These are phyloP conservation scores for Metschnikowia lachancei DNA, from an alignment of 805 yeast species.

Conservation along the genomic window DNA sequence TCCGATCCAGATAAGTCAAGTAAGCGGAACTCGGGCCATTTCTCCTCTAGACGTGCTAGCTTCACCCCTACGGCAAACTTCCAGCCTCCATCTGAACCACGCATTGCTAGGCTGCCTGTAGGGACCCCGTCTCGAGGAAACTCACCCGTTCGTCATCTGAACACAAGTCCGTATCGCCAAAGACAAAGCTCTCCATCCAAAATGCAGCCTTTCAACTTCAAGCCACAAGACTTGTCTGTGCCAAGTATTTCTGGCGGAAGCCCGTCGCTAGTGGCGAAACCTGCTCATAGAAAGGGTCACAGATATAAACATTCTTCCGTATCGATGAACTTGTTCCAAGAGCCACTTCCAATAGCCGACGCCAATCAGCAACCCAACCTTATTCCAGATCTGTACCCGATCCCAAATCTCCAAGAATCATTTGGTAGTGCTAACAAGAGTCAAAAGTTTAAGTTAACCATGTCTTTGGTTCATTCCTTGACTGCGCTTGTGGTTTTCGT, in stretches of 20 bases:
- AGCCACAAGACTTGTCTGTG: slow-evolving; percentile 44
- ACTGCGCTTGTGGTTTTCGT: slow-evolving; percentile 56
- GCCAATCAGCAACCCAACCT: slow-evolving; percentile 55
- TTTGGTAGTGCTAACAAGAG: slow-evolving; percentile 52
- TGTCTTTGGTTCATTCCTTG: slow-evolving; percentile 58
- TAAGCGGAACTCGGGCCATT: slow-evolving; percentile 23
- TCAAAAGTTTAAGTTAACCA: slow-evolving; percentile 56
- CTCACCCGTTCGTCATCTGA: slow-evolving; percentile 25
- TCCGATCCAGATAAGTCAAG: slow-evolving; percentile 19
- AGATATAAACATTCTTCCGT: slow-evolving; percentile 94
- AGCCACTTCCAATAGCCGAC: slow-evolving; percentile 57
- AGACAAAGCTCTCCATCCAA: slow-evolving; percentile 17
- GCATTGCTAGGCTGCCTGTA: slow-evolving; percentile 27
- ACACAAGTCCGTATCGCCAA: slow-evolving; percentile 15
- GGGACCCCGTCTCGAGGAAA: slow-evolving; percentile 29
- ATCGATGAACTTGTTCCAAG: slow-evolving; percentile 92
- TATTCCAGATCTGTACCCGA: slow-evolving; percentile 63
- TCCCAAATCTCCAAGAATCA: slow-evolving; percentile 69
- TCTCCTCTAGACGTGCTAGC: slow-evolving; percentile 13
- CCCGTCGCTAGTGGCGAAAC: slow-evolving; percentile 31
- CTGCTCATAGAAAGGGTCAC: slow-evolving; percentile 88
- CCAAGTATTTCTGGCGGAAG: slow-evolving; percentile 17
- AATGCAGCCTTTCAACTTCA: slow-evolving; percentile 61
- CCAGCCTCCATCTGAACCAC: slow-evolving; percentile 24
- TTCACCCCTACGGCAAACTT: slow-evolving; percentile 20